Evolutionary conservation across 441 rosid species (phyloP), one percentile per base, ranked within the genome.

Genomic region (Arabidopsis hybrid): DNA sequence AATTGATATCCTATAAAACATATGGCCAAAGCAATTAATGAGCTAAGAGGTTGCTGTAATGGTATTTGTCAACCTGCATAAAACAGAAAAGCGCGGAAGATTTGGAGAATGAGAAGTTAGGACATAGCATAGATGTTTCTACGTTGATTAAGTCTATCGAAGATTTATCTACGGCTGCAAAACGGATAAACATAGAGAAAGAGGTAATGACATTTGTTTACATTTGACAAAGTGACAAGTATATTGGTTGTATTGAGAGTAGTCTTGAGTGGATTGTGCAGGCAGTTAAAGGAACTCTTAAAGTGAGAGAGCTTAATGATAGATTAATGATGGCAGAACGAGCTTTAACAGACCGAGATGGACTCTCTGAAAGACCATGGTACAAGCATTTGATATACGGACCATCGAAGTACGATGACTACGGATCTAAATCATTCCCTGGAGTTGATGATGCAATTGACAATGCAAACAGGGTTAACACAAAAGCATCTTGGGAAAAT

Each of bases 311-410:
- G 78, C 75, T 93, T 18, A 88, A 93, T 46, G 98, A 93, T 78
- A 83, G 92, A 76, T 80, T 93, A 75, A 84, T 91, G 96, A 87
- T 91, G 93, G 86, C 91, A 12, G 97, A 91, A 71, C 69, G 92
- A 72, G 95, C 92, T 71, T 88, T 93, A 71, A 88, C 96, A 35
- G 92, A 93, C 60, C 55, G 63, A 65, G 90, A 93, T 75, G 96
- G 98, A 75, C 97, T 93, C 73, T 39, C 78, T 7, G 85, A 78
- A 35, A 81, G 87, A 69, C 40, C 87, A 65, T 93, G 98, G 98
- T 81, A 83, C 78, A 93, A 91, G 83, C 96, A 93, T 78, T 75
- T 93, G 88, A 91, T 93, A 70, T 90, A 87, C 65, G 96, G 85
- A 32, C 93, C 96, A 34, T 78, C 91, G 13, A 88, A 79, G 87